Base-by-base conservation (phyloP, 495 filamentous ascomycete species). In the Penicillium subrubescens region DNA sequence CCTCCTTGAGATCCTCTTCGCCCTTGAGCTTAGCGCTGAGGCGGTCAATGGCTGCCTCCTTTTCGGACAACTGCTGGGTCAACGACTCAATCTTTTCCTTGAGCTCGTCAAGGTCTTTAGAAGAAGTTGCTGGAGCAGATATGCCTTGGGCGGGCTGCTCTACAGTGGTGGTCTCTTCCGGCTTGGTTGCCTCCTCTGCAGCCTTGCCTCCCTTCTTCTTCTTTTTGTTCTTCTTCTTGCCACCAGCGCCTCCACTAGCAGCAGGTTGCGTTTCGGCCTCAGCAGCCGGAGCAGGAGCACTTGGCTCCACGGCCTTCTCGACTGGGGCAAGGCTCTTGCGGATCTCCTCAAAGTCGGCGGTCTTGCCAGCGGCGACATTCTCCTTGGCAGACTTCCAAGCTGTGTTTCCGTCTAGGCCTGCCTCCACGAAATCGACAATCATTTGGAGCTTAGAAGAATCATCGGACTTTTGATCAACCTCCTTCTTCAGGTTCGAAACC, bases 141-240 rank as follows among this genome's bases (percentile, higher is more conserved):
- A 75, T 67, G 8, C 67, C 63, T 31, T 72, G 50, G 3, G 66
- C 55, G 6, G 70, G 19, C 55, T 72, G 51, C 14, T 68, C 69
- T 60, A 66, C 63, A 4, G 66, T 55, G 14, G 69, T 58, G 29
- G 66, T 52, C 31, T 75, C 71, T 15, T 69, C 55, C n/a, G 76
- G 70, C 60, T 81, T 76, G 19, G 65, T 64, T 5, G 79, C 55
- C 60, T 83, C 78, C n/a, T 79, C 71, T 6, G 74, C 58, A 51
- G 75, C 81, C 56, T 86, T 88, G 17, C 83, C 86, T 43, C 86
- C 88, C 82, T 92, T 96, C 84, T 95, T 96, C 82, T 94, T 97
- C 74, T 94, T 95, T 57, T 88, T 91, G 53, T 91, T 95, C 71
- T 92, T 97, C 81, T 93, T 95, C 74, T 89, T 92, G 21, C 76